phyloP scores from a whole-genome alignment of 2,329 filamentous ascomycete genomes.

The Alternaria atra region DNA sequence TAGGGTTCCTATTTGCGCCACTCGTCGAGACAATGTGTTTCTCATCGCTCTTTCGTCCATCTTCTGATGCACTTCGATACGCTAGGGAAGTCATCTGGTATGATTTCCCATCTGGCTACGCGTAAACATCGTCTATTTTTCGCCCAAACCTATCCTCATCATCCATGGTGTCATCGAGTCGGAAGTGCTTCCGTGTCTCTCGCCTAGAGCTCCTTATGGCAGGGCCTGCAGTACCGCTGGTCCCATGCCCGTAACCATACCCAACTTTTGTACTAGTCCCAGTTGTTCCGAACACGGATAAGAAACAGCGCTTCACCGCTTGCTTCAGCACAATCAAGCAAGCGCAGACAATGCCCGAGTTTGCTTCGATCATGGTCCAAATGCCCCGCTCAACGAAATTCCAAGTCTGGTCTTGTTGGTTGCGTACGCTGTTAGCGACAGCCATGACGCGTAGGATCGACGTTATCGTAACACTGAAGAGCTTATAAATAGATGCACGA shows the following conservation, averaged over 20 bases:
- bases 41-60: neutral
- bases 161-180: neutral
- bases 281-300: neutral
- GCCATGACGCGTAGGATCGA: constrained; percentile 18
- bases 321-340: constrained; percentile 17
- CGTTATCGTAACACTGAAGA: constrained; percentile 10
- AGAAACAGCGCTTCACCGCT: neutral
- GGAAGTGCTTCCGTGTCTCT: neutral
- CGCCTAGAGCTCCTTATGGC: neutral
- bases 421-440: constrained; percentile 16
- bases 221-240: neutral
- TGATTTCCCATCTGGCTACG: neutral
- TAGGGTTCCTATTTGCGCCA: neutral
- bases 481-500: neutral
- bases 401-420: constrained; percentile 15
- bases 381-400: constrained; percentile 15
- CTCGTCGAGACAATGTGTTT: neutral
- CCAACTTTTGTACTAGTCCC: neutral
- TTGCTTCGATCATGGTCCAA: constrained; percentile 14
- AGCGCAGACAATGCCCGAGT: constrained; percentile 16
- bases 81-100: neutral
- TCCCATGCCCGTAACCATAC: neutral
- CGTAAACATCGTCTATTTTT: neutral
- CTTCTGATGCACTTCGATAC: neutral
- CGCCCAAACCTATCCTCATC: neutral